These are phyloP conservation scores for Ephemerocybe angulata DNA, from an alignment of 768 basidiomycete species.

Conservation along the genomic window DNA sequence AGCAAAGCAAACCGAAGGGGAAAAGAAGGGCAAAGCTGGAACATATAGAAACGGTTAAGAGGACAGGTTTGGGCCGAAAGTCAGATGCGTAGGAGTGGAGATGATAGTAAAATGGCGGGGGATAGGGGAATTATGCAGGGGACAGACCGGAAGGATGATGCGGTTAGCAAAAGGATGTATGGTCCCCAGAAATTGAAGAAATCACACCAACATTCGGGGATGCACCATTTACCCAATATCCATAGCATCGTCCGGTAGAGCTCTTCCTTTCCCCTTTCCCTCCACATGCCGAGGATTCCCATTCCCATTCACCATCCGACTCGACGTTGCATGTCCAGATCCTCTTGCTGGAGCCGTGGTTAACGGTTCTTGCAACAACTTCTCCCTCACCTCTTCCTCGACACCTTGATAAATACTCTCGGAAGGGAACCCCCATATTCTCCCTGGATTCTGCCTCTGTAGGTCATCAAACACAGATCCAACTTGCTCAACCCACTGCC, in stretches of 20 bases:
- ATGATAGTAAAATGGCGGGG: no score
- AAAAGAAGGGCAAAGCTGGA: conserved; percentile 6
- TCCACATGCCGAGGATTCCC: conserved; percentile 30
- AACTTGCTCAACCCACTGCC: conserved; percentile 75
- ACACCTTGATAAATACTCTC: conserved; percentile 74
- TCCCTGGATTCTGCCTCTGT: conserved; percentile 59
- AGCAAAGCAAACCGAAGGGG: conserved; percentile 3
- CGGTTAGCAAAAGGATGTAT: no score
- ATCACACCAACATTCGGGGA: no score
- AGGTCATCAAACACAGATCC: conserved; percentile 74
- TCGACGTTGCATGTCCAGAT: background rate
- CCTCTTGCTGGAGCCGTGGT: background rate
- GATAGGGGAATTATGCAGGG: no score
- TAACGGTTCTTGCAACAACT: conserved; percentile 26
- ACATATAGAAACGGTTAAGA: background rate
- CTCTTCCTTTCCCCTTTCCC: conserved; percentile 49
- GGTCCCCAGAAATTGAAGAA: no score
- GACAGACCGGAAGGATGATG: no score
- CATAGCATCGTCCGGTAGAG: conserved; percentile 53
- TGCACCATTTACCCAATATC: conserved; percentile 69
- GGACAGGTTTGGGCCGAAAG: no score
- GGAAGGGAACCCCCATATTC: conserved; percentile 75
- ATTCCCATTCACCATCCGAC: background rate
- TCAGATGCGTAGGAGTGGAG: no score
- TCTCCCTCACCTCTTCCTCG: conserved; percentile 55